Conservation (phyloP, 345 rosid genomes). For the Brassica cretica region DNA sequence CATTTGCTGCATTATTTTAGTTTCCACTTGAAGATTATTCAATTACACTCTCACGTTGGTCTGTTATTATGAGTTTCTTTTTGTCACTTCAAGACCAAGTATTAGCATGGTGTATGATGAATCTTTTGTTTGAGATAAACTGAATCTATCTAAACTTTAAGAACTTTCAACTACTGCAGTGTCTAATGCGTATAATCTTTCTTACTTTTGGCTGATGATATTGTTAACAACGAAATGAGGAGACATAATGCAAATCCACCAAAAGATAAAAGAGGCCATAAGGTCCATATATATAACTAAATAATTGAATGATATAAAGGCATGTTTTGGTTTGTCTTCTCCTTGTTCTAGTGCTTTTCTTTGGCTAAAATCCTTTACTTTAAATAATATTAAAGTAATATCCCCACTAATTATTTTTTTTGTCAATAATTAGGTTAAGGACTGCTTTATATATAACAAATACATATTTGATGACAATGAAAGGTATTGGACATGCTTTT, state of each 20-base stretch:
- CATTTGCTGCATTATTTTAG: slow-evolving; percentile 35
- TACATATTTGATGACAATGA: slow-evolving; percentile 13
- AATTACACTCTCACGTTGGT: slow-evolving; percentile 29
- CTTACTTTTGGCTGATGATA: slow-evolving; percentile 32
- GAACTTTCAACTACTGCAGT: slow-evolving; percentile 16
- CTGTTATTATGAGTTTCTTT: slow-evolving; percentile 39
- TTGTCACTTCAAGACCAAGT: slow-evolving; percentile 45
- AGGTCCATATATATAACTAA: slow-evolving; percentile 23
- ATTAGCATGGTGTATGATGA: slow-evolving; percentile 36
- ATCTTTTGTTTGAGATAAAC: slow-evolving; percentile 24
- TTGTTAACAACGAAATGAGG: slow-evolving; percentile 26
- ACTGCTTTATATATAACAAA: slow-evolving; percentile 30
- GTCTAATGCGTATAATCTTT: slow-evolving; percentile 5
- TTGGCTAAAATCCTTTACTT: slow-evolving; percentile 28
- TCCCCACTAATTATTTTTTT: slow-evolving; percentile 18
- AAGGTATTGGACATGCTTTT: slow-evolving; percentile 26
- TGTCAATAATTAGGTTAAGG: slow-evolving; percentile 38
- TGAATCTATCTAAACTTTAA: slow-evolving; percentile 14
- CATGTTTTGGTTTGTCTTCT: slow-evolving; percentile 47
- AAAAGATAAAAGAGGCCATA: slow-evolving; percentile 24
- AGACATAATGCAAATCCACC: slow-evolving; percentile 34
- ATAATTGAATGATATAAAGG: slow-evolving; percentile 36
- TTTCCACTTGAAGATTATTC: slow-evolving; percentile 41
- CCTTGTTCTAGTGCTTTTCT: slow-evolving; percentile 44
- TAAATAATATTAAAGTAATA: slow-evolving; percentile 22